Evolutionary conservation across 2,329 filamentous ascomycete species (phyloP), one percentile per base, ranked within the genome.

Genomic region (Fusarium paranaense): DNA sequence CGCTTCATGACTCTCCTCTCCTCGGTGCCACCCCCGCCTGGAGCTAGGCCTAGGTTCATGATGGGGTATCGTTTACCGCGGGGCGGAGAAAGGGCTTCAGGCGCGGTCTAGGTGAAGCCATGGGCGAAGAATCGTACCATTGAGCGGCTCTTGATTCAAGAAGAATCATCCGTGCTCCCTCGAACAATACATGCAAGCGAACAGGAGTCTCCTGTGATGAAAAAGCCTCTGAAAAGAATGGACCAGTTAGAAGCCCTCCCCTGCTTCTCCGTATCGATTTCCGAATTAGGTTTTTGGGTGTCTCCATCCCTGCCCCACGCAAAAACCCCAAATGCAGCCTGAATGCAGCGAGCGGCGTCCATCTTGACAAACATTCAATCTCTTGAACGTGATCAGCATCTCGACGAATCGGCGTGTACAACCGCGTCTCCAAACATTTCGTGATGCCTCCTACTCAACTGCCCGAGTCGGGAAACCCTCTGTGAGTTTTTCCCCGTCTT

Each of bases 381-480:
- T 47, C 60, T 65, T 37, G 22, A 58, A 56, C 54, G 32, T 63
- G 25, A 45, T 37, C 54, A 42, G 16, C 57, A 59, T 27, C 40
- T 33, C 57, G 33, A 25, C 57, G 20, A 59, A 54, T 22, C 27
- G 27, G 27, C n/a, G 30, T 20, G 22, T 20, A 18, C 40, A 14
- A 25, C 27, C 33, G 25, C n/a, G 4, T 18, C 40, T 59, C 32
- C 13, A 42, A 52, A 33, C 22, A 40, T 38, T 25, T 35, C 63
- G 74, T 62, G 47, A 86, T 87, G 85, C 78, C 85, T 73, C 84
- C 85, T 13, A 87, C 85, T 14, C 78, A 85, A 73, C 81, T 87
- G 32, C 85, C 85, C 61, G 83, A 83, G 69, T 86, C 84, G 35
- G 85, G 85, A 40, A 87, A 87, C 68, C 85, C 85, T 47, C 80